Conservation (phyloP, 805 yeast species). For the Kluyveromyces aestuarii region DNA sequence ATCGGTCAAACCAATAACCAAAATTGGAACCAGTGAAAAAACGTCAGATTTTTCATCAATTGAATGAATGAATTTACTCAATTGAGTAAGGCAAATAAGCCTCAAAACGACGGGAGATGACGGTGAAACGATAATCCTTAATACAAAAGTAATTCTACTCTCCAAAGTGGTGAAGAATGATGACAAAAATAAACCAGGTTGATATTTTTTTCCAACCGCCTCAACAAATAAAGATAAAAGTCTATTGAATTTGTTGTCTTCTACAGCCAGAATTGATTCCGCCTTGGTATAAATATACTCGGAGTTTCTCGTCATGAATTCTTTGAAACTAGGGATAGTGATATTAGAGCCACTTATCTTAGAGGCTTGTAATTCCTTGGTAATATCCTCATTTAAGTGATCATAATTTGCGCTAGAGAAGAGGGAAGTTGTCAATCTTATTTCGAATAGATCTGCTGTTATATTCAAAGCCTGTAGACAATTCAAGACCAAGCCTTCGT, state of each 20-base stretch:
- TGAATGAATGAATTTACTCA: conserved; percentile 28
- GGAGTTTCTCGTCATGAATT: conserved; percentile 24
- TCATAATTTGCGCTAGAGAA: conserved; percentile 14
- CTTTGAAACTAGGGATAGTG: conserved; percentile 21
- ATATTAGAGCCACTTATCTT: conserved; percentile 18
- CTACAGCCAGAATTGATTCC: conserved; percentile 26
- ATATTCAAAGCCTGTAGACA: conserved; percentile 30
- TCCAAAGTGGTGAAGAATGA: conserved; percentile 33
- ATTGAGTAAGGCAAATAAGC: conserved; percentile 36
- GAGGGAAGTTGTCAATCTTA: conserved; percentile 60
- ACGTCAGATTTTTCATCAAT: conserved; percentile 33
- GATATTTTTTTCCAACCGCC: conserved; percentile 32
- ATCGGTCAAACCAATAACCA: conserved; percentile 47
- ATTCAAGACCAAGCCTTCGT: conserved; percentile 33
- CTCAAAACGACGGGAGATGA: conserved; percentile 52
- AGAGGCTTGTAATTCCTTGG: conserved; percentile 21
- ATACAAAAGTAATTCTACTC: conserved; percentile 45
- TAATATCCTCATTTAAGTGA: conserved; percentile 24
- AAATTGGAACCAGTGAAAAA: conserved; percentile 50
- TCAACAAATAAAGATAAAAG: conserved; percentile 36
- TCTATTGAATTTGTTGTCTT: conserved; percentile 32
- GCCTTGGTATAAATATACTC: conserved; percentile 21
- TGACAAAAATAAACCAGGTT: conserved; percentile 26
- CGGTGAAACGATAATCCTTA: conserved; percentile 48
- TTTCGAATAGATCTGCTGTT: conserved; percentile 43